phyloP scores from a whole-genome alignment of 1,284 basidiomycete species.

The Ganoderma boninense region DNA sequence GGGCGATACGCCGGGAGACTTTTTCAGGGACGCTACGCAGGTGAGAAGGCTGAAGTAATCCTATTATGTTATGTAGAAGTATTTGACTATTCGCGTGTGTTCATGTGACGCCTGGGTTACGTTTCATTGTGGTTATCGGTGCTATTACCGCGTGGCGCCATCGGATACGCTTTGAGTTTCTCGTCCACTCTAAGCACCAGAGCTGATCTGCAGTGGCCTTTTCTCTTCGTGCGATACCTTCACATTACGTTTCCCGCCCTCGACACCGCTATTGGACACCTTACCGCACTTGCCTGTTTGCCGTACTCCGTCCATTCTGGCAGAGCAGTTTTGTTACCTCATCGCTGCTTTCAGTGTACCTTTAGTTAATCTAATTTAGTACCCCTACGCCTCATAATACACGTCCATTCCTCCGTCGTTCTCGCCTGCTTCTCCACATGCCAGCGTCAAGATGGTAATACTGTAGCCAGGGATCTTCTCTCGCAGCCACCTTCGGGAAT shows the following conservation, averaged over 20 bases:
- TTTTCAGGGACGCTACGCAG: slow-evolving; percentile 18
- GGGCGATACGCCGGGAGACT: neutral
- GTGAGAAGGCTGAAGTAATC: slow-evolving; percentile 16
- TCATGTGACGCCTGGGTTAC: neutral
- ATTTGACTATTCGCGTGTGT: neutral
- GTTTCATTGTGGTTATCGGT: slow-evolving; percentile 6
- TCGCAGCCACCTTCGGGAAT: neutral
- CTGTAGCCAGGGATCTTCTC: neutral
- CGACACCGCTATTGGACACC: neutral
- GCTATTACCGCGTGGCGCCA: neutral
- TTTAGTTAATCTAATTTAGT: neutral
- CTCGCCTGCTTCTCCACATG: neutral
- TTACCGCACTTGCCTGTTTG: neutral
- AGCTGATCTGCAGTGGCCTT: neutral
- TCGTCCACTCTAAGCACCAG: neutral
- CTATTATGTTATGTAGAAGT: neutral
- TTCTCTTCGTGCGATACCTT: neutral
- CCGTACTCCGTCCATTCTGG: neutral
- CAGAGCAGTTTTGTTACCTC: neutral
- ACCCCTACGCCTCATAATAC: neutral
- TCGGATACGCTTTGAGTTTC: neutral
- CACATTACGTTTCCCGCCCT: neutral
- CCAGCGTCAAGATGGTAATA: neutral
- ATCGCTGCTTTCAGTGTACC: neutral
- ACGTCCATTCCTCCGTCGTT: neutral